Percentiles rank a stretch among this genome's conserved stretches.
phyloP scores from a whole-genome alignment of 139 green algal genomes.

The Chlamydomonas incerta region DNA sequence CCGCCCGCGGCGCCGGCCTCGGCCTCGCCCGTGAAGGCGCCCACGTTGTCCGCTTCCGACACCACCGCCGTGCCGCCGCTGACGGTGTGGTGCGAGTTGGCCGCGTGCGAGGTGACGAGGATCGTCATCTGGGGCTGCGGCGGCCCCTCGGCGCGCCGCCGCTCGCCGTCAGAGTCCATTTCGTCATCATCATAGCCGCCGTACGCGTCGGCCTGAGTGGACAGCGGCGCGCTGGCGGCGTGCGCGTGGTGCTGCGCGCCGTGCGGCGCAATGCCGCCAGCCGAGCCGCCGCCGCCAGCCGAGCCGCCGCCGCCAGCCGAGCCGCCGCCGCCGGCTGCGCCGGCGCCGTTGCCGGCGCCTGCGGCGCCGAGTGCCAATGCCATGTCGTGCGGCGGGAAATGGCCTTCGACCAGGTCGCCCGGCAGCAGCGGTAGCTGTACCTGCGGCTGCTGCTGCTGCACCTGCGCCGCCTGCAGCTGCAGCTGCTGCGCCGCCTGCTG shows the following conservation, averaged over 20 bases:
- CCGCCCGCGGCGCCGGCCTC: background rate
- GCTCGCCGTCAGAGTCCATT: constrained; percentile 13
- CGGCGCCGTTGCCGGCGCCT: too few species aligned
- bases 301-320: too few species aligned
- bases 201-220: constrained; percentile 24
- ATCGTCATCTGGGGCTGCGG: constrained; percentile 42
- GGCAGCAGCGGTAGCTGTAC: background rate
- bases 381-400: too few species aligned
- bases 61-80: constrained; percentile 36
- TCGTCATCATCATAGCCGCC: constrained; percentile 21
- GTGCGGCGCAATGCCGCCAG: too few species aligned
- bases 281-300: too few species aligned
- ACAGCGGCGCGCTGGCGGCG: background rate
- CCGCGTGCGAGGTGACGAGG: constrained; percentile 36
- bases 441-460: constrained; percentile 2
- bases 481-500: background rate
- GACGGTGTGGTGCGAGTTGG: constrained; percentile 40
- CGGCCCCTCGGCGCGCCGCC: constrained; percentile 14
- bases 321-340: too few species aligned
- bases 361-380: too few species aligned
- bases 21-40: too few species aligned
- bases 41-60: constrained; percentile 28
- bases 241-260: background rate
- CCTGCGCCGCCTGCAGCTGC: background rate
- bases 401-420: too few species aligned